phyloP scores from a whole-genome alignment of 2,329 filamentous ascomycete species.

The Cordyceps pruinosa region DNA sequence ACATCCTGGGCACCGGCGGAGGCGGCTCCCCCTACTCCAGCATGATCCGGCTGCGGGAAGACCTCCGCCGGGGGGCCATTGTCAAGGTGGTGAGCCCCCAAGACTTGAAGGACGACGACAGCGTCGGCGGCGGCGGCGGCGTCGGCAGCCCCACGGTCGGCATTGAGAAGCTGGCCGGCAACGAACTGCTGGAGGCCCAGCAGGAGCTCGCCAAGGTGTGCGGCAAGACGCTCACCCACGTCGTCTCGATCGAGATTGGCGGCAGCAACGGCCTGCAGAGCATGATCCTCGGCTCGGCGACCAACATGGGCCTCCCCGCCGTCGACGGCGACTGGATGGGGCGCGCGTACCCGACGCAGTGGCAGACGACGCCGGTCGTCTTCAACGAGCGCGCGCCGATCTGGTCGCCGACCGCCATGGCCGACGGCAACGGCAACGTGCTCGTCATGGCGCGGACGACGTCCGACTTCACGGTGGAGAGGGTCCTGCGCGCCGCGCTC shows the following conservation, averaged over 20 bases:
- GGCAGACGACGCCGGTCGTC: constrained; percentile 48
- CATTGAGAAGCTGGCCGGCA: constrained; percentile 52
- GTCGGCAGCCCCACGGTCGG: constrained; percentile 54
- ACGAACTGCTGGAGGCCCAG: constrained; percentile 48
- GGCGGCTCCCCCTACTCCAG: constrained; percentile 48
- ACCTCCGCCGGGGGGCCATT: constrained; percentile 42
- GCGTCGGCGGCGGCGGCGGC: constrained; percentile 49
- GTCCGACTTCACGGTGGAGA: constrained; percentile 42
- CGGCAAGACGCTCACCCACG: constrained; percentile 41
- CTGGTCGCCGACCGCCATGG: constrained; percentile 39
- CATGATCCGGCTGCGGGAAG: constrained; percentile 44
- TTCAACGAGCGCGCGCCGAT: constrained; percentile 42
- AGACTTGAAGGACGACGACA: constrained; percentile 42
- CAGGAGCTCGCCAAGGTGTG: constrained; percentile 46
- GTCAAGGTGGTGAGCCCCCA: constrained; percentile 45
- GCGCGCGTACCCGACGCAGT: constrained; percentile 46
- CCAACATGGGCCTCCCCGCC: constrained; percentile 43
- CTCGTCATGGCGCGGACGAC: constrained; percentile 41
- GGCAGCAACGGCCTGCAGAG: constrained; percentile 57
- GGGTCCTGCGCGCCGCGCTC: constrained; percentile 43
- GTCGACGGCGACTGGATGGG: constrained; percentile 54
- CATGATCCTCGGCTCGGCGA: constrained; percentile 47
- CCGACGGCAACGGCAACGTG: constrained; percentile 46
- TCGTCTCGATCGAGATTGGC: constrained; percentile 60
- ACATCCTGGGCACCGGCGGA: constrained; percentile 55